Percentiles rank a stretch among this genome's conserved stretches.
These are phyloP conservation scores for Kwoniella sp. DNA, from an alignment of 768 basidiomycete genomes.

Conservation along the genomic window DNA sequence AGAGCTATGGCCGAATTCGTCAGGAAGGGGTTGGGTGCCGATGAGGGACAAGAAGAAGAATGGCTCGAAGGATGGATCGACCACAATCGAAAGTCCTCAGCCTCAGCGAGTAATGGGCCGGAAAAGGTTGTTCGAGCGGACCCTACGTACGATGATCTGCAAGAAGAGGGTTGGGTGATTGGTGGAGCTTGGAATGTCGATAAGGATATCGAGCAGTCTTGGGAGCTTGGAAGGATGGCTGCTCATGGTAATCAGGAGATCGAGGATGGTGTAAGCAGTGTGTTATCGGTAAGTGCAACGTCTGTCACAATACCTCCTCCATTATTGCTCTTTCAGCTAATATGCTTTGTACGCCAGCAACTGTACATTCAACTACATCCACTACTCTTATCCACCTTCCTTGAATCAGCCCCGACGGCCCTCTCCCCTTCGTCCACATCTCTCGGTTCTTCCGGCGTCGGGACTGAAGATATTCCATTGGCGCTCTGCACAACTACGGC, in stretches of 20 bases:
- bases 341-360: slow-evolving; percentile 39
- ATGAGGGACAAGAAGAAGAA: slow-evolving; percentile 9
- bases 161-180: slow-evolving; percentile 28
- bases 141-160: slow-evolving; percentile 7
- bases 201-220: slow-evolving; percentile 12
- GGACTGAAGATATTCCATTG: slow-evolving; percentile 35
- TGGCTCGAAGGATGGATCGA: slow-evolving; percentile 33
- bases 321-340: too few species aligned
- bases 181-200: slow-evolving; percentile 18
- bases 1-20: slow-evolving; percentile 47
- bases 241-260: slow-evolving; percentile 17
- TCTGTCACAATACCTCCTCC: neutral
- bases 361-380: slow-evolving; percentile 75
- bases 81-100: neutral
- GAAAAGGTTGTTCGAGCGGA: slow-evolving; percentile 18
- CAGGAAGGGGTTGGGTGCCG: slow-evolving; percentile 13
- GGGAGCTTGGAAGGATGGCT: slow-evolving; percentile 41
- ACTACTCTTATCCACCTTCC: slow-evolving; percentile 75
- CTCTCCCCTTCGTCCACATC: slow-evolving; percentile 64
- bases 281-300: slow-evolving; percentile 37
- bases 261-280: slow-evolving; percentile 23
- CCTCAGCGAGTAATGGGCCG: slow-evolving; percentile 7
- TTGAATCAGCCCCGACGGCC: slow-evolving; percentile 81
- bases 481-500: slow-evolving; percentile 45
- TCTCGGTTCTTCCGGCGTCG: neutral